Base-by-base conservation (phyloP, 1,284 basidiomycete genomes). In the Malassezia globosa region DNA sequence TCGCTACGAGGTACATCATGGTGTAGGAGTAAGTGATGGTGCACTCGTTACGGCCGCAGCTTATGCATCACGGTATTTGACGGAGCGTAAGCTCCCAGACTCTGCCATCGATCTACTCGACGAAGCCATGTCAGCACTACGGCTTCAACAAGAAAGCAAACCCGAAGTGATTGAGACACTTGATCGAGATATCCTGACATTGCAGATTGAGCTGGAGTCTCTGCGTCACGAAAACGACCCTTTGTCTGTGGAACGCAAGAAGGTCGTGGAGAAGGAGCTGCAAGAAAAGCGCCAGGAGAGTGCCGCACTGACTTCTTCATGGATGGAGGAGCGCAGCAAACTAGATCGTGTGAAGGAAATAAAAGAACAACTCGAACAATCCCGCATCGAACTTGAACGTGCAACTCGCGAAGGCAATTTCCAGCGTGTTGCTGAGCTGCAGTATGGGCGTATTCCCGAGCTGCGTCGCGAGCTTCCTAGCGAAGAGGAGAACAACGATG, bases 21-120 rank as follows among this genome's bases (percentile, higher is more conserved):
- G 60, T 37, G 81, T 84, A 5, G 47, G 84, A 44, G 92, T 96
- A 60, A 78, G 83, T 59, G 92, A 96, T 65, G 80, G 82, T 7
- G 83, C 90, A 0, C 76, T 96, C 46, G 89, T 95, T 56, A 77
- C 82, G 22, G 89, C 90, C 4, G 89, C 89, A 0, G 84, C 82
- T 21, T 79, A 96, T 49, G 89, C 92, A 4, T 84, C 87, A 72
- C 87, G 92, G 37, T 96, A 96, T 66, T 76, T 96, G 42, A 72
- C 72, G 11, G 45, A 69, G 73, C 55, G 54, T 21, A 51, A 48
- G 24, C 44, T 59, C 11, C 68, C 67, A 2, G 67, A 70, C 39
- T 49, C 54, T 3, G 66, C 67, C 10, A 60, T 64, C 41, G 61
- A 64, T 33, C 44, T 65, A 5, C 55, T 65, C 22, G 62, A 66